Conservation (phyloP, 75 land plant species). For the Picea glauca region DNA sequence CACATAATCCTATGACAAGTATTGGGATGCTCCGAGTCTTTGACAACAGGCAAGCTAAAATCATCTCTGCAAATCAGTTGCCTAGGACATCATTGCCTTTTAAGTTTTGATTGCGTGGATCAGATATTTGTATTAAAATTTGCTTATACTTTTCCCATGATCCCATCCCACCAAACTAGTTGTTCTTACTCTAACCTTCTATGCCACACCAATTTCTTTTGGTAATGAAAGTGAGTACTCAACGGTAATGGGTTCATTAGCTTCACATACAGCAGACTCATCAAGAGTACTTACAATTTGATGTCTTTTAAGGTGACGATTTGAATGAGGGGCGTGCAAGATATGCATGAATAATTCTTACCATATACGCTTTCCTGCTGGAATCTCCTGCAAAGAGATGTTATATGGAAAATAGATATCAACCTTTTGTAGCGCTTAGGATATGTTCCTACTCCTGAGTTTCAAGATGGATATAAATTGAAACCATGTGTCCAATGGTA, state of each 20-base stretch:
- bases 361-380: too few species aligned
- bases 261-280: too few species aligned
- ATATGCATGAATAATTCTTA: constrained; percentile 26
- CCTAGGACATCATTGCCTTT: constrained; percentile 20
- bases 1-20: constrained; percentile 15
- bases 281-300: neutral
- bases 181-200: neutral
- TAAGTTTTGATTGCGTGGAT: neutral
- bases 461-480: too few species aligned
- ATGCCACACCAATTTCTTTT: constrained; percentile 14
- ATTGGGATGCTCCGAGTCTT: constrained; percentile 15
- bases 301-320: constrained; percentile 23
- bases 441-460: too few species aligned
- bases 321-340: constrained; percentile 21
- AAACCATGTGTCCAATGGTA: too few species aligned
- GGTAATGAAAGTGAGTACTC: constrained; percentile 23
- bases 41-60: constrained; percentile 37
- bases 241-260: constrained; percentile 13
- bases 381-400: too few species aligned
- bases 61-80: constrained; percentile 27
- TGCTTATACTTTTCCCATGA: constrained; percentile 11
- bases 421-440: too few species aligned
- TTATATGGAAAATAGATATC: too few species aligned
- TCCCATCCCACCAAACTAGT: constrained; percentile 32
- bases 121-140: constrained; percentile 17